These are phyloP conservation scores for Colletotrichum karsti DNA, from an alignment of 2,329 filamentous ascomycete genomes.

Conservation along the genomic window DNA sequence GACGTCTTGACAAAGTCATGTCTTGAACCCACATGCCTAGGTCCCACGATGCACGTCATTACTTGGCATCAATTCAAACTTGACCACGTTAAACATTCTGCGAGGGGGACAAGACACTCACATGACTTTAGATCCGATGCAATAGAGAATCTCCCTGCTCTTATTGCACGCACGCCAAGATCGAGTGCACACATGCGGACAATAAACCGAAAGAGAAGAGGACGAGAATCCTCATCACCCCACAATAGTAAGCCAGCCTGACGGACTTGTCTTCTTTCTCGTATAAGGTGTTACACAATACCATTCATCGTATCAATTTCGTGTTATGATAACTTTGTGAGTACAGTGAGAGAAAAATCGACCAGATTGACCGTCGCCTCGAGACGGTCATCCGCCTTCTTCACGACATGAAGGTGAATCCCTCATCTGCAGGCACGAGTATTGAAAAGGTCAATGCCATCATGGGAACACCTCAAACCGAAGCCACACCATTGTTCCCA, in stretches of 20 bases:
- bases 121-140: constrained; percentile 41
- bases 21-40: not conserved
- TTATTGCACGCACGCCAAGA: constrained; percentile 45
- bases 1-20: not conserved
- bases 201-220: constrained; percentile 44
- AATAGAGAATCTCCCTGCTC: constrained; percentile 46
- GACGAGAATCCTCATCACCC: constrained; percentile 44
- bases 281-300: no score
- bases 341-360: constrained; percentile 46
- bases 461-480: not conserved
- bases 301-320: no score
- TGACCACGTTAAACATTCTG: not conserved
- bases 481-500: not conserved
- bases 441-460: not conserved
- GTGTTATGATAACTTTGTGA: not conserved
- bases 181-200: constrained; percentile 44
- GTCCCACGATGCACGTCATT: not conserved
- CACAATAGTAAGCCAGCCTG: constrained; percentile 43
- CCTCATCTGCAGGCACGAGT: constrained; percentile 14
- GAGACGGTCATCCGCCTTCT: constrained; percentile 44
- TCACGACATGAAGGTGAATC: constrained; percentile 41
- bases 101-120: not conserved
- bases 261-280: not conserved
- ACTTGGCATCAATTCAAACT: not conserved
- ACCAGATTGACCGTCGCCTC: constrained; percentile 45